These are phyloP conservation scores for Oryza meridionalis DNA, from an alignment of 176 grass and related monocot species.

Conservation along the genomic window DNA sequence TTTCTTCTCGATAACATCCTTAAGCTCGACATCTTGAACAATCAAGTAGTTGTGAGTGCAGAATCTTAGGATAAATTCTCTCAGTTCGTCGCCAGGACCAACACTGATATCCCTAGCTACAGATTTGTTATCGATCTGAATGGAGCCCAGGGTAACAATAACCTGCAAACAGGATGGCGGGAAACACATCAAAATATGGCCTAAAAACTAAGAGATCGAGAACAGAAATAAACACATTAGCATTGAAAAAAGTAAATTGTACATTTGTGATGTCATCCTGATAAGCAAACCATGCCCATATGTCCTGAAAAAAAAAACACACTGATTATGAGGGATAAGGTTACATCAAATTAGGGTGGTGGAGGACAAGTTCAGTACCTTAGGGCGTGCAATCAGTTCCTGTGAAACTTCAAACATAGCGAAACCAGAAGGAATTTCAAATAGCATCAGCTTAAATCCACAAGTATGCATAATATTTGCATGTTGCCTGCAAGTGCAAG, in stretches of 20 bases:
- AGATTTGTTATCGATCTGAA: constrained; percentile 6
- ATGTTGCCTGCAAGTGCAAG: too few relatives aligned
- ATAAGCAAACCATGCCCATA: not conserved
- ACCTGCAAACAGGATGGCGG: not conserved
- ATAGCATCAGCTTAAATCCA: too few relatives aligned
- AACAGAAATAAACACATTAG: not conserved
- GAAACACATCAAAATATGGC: not conserved
- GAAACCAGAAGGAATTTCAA: not conserved
- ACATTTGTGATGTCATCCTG: not conserved
- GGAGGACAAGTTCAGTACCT: not conserved
- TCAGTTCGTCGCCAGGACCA: not conserved
- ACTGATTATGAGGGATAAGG: not conserved
- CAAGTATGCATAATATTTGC: too few relatives aligned
- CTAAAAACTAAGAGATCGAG: not conserved
- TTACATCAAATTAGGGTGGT: too few relatives aligned
- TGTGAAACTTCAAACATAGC: not conserved
- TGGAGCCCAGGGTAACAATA: constrained; percentile 1
- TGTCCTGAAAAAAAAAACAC: not conserved
- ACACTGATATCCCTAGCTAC: not conserved
- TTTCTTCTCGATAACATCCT: not conserved
- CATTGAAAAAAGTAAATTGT: not conserved
- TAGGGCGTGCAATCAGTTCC: not conserved
- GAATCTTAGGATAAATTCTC: not conserved
- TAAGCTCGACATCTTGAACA: not conserved
- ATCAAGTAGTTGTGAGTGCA: not conserved